phyloP scores from a whole-genome alignment of 225 moss, liverwort and hornwort genomes.

The Neckera pumila region DNA sequence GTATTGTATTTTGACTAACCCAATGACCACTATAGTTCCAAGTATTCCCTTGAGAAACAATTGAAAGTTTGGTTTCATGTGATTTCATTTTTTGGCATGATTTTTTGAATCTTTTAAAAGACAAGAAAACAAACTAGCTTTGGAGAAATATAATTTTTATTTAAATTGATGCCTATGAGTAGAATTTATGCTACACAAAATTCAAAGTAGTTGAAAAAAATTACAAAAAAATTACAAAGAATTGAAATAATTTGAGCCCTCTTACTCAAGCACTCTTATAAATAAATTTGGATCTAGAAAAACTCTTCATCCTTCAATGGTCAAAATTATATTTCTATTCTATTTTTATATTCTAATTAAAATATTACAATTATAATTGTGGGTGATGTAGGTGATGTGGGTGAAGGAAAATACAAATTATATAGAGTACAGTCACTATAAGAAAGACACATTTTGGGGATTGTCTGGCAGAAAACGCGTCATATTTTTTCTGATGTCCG shows the following conservation, averaged over 20 bases:
- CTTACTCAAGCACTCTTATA: too few species aligned
- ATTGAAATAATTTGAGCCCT: neutral
- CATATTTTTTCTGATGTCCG: too few species aligned
- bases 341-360: neutral
- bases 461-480: too few species aligned
- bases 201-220: neutral
- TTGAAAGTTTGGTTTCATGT: neutral
- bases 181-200: neutral
- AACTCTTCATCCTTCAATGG: neutral
- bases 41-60: too few species aligned
- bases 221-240: neutral
- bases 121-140: neutral
- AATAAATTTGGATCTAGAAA: neutral
- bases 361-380: neutral
- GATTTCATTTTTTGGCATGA: neutral
- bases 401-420: neutral
- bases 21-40: neutral
- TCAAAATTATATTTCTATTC: neutral
- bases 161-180: neutral
- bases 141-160: neutral
- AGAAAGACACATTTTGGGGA: too few species aligned
- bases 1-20: neutral
- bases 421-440: too few species aligned
- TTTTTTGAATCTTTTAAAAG: neutral
- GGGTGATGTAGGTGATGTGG: rapidly evolving